A percentile compares a stretch with the other conserved stretches of the same genome.
Evolutionary conservation across 495 filamentous ascomycete species (phyloP).

Genomic region (Penicillium subrubescens): DNA sequence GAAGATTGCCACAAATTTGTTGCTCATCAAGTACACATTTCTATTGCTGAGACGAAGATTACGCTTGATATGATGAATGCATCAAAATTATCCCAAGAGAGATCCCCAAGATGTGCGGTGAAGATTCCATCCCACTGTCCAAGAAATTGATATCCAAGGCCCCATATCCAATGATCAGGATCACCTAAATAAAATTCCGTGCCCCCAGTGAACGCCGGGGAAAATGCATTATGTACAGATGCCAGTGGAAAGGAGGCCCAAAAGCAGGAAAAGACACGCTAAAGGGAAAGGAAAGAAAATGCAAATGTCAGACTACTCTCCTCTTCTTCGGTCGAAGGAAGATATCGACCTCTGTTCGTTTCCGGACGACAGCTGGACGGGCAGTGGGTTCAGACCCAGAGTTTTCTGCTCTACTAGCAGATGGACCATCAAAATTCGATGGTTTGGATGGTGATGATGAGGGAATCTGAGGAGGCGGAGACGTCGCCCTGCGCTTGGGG

Average conservation of each 20-base stretch:
- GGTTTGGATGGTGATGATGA: background rate
- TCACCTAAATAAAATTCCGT: background rate
- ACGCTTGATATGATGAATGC: background rate
- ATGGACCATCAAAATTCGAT: background rate
- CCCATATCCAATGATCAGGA: background rate
- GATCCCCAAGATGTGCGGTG: background rate
- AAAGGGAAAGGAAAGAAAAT: background rate
- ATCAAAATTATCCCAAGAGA: background rate
- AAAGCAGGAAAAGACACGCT: background rate
- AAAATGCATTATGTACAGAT: constrained; percentile 7
- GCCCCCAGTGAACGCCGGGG: background rate
- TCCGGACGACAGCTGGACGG: constrained; percentile 32
- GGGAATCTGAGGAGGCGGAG: constrained; percentile 7
- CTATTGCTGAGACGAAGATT: background rate
- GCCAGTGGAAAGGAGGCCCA: background rate
- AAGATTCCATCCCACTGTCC: background rate
- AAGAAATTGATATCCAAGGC: background rate
- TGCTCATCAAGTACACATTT: background rate
- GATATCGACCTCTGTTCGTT: constrained; percentile 37
- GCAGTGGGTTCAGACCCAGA: constrained; percentile 8
- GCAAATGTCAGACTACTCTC: constrained; percentile 22
- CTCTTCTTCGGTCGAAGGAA: constrained; percentile 48
- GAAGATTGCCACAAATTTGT: background rate
- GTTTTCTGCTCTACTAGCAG: constrained; percentile 4
- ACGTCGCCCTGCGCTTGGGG: constrained; percentile 15